Evolutionary conservation across 176 grass and related monocot genomes (phyloP).

Genomic region (Juncus effusus): DNA sequence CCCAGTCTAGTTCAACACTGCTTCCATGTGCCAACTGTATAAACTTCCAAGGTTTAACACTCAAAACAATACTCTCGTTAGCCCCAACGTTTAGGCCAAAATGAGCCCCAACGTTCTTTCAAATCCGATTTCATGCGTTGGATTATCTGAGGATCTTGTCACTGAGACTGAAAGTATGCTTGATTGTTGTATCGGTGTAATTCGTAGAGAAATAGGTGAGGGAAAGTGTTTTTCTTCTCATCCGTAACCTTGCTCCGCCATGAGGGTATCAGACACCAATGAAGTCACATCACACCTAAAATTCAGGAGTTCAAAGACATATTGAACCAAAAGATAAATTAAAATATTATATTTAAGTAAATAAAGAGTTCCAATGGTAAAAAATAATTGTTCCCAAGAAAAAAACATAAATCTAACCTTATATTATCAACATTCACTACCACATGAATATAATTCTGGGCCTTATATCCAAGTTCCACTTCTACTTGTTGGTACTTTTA

Average conservation of each 20-base stretch:
- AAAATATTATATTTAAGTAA: slow-evolving; percentile 1
- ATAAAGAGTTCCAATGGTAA: too few relatives aligned
- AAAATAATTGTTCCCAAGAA: slow-evolving; percentile 40
- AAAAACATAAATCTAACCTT: slow-evolving; percentile 48
- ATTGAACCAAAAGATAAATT: background rate
- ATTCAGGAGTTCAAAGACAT: background rate
- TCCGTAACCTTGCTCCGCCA: slow-evolving; percentile 76
- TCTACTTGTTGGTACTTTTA: slow-evolving; percentile 83
- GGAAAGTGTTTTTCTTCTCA: slow-evolving; percentile 90
- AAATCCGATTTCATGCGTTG: slow-evolving; percentile 49
- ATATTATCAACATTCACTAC: slow-evolving; percentile 81
- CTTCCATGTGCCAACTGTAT: slow-evolving; percentile 64
- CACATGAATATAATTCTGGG: slow-evolving; percentile 70
- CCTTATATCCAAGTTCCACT: slow-evolving; percentile 75
- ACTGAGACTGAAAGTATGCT: slow-evolving; percentile 61
- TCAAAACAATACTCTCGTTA: slow-evolving; percentile 49
- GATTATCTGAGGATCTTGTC: slow-evolving; percentile 79
- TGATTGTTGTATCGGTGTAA: slow-evolving; percentile 84
- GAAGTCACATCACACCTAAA: slow-evolving; percentile 67
- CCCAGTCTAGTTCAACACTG: slow-evolving; percentile 61
- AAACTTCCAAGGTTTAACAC: slow-evolving; percentile 95
- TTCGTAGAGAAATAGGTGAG: slow-evolving; percentile 65
- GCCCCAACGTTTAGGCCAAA: slow-evolving; percentile 51
- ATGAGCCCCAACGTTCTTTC: slow-evolving; percentile 55
- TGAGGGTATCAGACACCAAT: slow-evolving; percentile 63